Conservation (phyloP, 2,329 filamentous ascomycete genomes). For the Colletotrichum tabaci region DNA sequence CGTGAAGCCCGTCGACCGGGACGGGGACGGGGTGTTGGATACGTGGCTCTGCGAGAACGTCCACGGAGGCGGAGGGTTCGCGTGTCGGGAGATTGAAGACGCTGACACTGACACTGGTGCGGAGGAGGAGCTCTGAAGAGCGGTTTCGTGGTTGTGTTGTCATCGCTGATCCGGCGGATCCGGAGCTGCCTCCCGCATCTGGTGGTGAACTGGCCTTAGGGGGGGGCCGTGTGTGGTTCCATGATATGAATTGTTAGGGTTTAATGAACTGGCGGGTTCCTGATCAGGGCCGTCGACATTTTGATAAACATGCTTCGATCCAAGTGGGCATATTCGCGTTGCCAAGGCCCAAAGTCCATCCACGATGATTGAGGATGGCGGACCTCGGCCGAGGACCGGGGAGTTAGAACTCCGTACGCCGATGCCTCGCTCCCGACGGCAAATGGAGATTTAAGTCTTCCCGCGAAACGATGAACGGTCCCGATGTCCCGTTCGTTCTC, state of each 20-base stretch:
- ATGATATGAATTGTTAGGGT: not conserved
- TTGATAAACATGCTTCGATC: slow-evolving; percentile 15
- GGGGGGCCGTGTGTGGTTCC: not conserved
- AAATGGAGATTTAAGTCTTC: slow-evolving; percentile 4
- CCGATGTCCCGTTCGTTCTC: slow-evolving; percentile 6
- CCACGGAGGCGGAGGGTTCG: slow-evolving; percentile 45
- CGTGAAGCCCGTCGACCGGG: slow-evolving; percentile 41
- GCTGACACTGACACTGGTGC: no score
- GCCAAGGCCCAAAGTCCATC: slow-evolving; percentile 1
- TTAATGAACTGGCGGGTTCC: not conserved
- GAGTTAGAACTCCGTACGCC: slow-evolving; percentile 24
- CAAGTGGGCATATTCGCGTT: slow-evolving; percentile 6
- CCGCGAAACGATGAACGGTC: not conserved
- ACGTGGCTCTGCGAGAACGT: slow-evolving; percentile 51
- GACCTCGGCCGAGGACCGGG: slow-evolving; percentile 23
- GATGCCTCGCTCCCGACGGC: slow-evolving; percentile 6
- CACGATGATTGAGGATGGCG: not conserved
- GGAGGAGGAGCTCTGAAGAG: slow-evolving; percentile 28
- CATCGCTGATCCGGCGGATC: slow-evolving; percentile 24
- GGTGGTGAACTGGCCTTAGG: not conserved
- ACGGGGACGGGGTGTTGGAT: slow-evolving; percentile 38
- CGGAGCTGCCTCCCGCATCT: not conserved
- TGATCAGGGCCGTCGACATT: not conserved
- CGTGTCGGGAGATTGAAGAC: slow-evolving; percentile 42
- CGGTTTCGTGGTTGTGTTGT: not conserved